Conservation (phyloP, 2,329 filamentous ascomycete species). For the Pezicula radicicola region DNA sequence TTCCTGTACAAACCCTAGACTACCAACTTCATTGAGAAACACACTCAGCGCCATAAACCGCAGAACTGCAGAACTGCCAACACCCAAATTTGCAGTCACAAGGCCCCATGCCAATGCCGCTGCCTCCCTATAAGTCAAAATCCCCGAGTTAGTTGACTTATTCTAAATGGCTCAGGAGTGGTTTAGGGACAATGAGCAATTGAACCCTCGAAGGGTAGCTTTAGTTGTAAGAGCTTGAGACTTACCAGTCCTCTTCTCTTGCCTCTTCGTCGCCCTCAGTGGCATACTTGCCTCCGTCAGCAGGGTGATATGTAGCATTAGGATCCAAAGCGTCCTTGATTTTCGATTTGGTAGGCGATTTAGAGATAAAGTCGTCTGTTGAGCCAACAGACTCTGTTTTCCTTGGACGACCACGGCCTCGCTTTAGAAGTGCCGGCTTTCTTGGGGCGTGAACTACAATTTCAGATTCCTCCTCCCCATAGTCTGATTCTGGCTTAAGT, state of each 20-base stretch:
- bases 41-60: constrained; percentile 43
- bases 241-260: constrained; percentile 32
- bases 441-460: background rate
- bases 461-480: constrained; percentile 1
- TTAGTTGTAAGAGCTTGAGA: too few relatives aligned
- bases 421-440: constrained; percentile 2
- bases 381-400: constrained; percentile 5
- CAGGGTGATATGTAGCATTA: constrained; percentile 33
- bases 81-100: constrained; percentile 38
- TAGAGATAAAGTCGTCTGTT: constrained; percentile 2
- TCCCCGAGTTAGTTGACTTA: too few relatives aligned
- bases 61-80: constrained; percentile 40
- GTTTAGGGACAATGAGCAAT: too few relatives aligned
- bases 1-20: background rate
- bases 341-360: background rate
- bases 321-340: constrained; percentile 25
- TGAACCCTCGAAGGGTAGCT: too few relatives aligned
- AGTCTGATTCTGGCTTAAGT: constrained; percentile 4
- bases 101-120: constrained; percentile 45
- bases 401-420: constrained; percentile 10
- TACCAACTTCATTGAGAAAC: constrained; percentile 5
- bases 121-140: constrained; percentile 34
- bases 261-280: constrained; percentile 38
- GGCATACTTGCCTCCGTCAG: constrained; percentile 23
- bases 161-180: too few relatives aligned